Base-by-base conservation (phyloP, 2,329 filamentous ascomycete species). In the Arachnomyces sp. region DNA sequence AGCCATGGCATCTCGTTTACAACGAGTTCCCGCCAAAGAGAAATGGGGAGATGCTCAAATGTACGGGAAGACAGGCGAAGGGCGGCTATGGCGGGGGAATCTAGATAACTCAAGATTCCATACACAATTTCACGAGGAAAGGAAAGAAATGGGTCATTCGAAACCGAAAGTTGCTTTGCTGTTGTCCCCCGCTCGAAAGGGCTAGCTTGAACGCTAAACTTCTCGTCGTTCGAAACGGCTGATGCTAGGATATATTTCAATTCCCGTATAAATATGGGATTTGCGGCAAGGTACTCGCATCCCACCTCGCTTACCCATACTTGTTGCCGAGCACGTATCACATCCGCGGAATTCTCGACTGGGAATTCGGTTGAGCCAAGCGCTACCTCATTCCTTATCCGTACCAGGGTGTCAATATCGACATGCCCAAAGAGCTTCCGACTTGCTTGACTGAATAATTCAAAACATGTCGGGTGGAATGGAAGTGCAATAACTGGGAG, bases 1-100 rank as follows among this genome's bases (percentile, higher is more conserved):
- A 56, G 25, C 51, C 47, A 56, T 2, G 54, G 53, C 45, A 53
- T 50, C 17, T 57, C 50, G 3, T 28, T 28, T 3, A 41, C 17
- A n/a, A 56, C 9, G 2, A 57, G 40, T 5, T 42, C 35, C 7
- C 44, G 40, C 20, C 46, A 56, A n/a, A 52, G 39, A 1, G 29
- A 39, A 4, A 50, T 45, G 7, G 53, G 47, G 5, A 55, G 30
- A 12, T 52, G 44, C 7, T 37, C 29, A 34, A 53, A 53, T 6
- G 43, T 42, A n/a, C 47, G 45, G 3, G 50, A 49, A 6, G 42
- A 39, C 9, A 53, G 47, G 11, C 51, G 46, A 2, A 55, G 31
- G 25, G 34, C 36, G 2, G 54, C 52, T 28, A 57, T 49, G 18
- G 52, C 48, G 29, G 36, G 44, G 0, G 49, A 46, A 4, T 28